Evolutionary conservation across 2,329 filamentous ascomycete genomes (phyloP).

Genomic region (Paecilomyces dactylethromorphus): DNA sequence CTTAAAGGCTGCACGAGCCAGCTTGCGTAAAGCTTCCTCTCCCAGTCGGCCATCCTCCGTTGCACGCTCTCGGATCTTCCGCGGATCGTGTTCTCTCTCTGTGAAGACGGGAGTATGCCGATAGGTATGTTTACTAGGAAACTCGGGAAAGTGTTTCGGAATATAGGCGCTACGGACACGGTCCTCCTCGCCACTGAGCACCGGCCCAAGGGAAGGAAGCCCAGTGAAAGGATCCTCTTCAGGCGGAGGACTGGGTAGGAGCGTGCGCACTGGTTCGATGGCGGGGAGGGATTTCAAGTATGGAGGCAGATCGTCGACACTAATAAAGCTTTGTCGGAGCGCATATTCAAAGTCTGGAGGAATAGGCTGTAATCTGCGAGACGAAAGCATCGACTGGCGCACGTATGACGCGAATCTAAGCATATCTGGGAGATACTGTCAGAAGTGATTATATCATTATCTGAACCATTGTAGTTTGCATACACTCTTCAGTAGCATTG

Average conservation of each 20-base stretch:
- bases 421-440: constrained; percentile 42
- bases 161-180: constrained; percentile 47
- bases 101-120: constrained; percentile 54
- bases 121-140: constrained; percentile 61
- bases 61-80: constrained; percentile 55
- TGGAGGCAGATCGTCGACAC: constrained; percentile 26
- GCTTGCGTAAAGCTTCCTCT: constrained; percentile 57
- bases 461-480: constrained; percentile 15
- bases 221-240: constrained; percentile 29
- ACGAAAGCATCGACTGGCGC: constrained; percentile 51
- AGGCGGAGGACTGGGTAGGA: constrained; percentile 34
- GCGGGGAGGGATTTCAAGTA: constrained; percentile 23
- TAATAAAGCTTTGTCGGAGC: constrained; percentile 24
- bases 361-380: constrained; percentile 49
- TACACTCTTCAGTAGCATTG: constrained; percentile 54
- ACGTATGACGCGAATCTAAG: constrained; percentile 48
- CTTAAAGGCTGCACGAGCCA: constrained; percentile 46
- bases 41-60: constrained; percentile 60
- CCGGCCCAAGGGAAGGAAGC: constrained; percentile 44
- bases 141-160: constrained; percentile 54
- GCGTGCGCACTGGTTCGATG: constrained; percentile 15
- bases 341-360: constrained; percentile 53
- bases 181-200: constrained; percentile 42
- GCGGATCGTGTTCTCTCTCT: constrained; percentile 52
- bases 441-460: constrained; percentile 11